Percentiles rank a stretch among this genome's conserved stretches.
Evolutionary conservation across 495 filamentous ascomycete genomes (phyloP).

Genomic region (Chaetomium cochliodes): DNA sequence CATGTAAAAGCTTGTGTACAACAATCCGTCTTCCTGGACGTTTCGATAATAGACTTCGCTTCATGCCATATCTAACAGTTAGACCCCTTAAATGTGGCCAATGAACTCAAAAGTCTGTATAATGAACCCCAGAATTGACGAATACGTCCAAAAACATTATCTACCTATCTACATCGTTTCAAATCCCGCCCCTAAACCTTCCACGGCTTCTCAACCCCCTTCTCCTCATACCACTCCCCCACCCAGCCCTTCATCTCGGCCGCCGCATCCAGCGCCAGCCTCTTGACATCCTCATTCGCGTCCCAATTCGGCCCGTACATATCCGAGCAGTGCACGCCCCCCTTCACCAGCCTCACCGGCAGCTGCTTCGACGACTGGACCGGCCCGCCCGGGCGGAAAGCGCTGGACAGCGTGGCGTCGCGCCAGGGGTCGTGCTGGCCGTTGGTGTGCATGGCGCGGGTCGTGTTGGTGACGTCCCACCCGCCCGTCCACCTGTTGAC

Average conservation of each 20-base stretch:
- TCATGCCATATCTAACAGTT: too few species aligned
- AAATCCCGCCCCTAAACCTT: neutral
- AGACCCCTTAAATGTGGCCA: too few species aligned
- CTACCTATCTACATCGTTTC: neutral
- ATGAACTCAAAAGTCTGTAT: too few species aligned
- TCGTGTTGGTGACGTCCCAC: conserved; percentile 55
- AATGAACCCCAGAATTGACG: too few species aligned
- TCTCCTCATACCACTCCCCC: conserved; percentile 42
- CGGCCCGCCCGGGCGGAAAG: conserved; percentile 44
- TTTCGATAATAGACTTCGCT: too few species aligned
- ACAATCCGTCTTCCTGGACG: too few species aligned
- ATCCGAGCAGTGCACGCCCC: conserved; percentile 47
- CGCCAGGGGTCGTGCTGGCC: conserved; percentile 51
- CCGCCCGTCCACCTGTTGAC: conserved; percentile 63
- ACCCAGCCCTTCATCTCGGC: conserved; percentile 44
- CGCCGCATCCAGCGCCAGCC: conserved; percentile 36
- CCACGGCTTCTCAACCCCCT: conserved; percentile 21
- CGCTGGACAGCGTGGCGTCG: conserved; percentile 41
- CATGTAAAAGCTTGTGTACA: too few species aligned
- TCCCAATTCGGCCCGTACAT: conserved; percentile 50
- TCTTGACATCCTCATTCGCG: conserved; percentile 39
- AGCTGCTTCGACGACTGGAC: conserved; percentile 35
- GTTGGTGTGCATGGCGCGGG: conserved; percentile 60
- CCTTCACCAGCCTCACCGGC: conserved; percentile 37
- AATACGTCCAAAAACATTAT: too few species aligned